Conservation (phyloP, 164 flowering plant species). For the Taxillus chinensis region DNA sequence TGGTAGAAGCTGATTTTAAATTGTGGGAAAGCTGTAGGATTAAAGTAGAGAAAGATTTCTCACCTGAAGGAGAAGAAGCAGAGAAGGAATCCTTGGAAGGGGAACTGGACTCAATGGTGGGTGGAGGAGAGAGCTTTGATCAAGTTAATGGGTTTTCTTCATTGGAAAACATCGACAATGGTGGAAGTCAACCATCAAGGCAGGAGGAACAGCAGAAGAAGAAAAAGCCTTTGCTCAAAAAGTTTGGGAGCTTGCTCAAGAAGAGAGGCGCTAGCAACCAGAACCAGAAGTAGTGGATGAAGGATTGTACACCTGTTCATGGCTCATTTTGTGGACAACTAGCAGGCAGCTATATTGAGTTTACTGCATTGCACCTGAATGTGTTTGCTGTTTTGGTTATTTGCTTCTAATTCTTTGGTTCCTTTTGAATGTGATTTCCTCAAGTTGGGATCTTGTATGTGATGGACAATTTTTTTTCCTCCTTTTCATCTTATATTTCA, state of each 20-base stretch:
- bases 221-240: constrained; percentile 75
- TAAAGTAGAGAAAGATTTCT: constrained; percentile 47
- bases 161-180: constrained; percentile 28
- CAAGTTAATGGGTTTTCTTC: constrained; percentile 30
- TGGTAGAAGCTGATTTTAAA: constrained; percentile 47
- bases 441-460: too few species aligned
- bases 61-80: constrained; percentile 33
- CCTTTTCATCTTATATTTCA: too few species aligned
- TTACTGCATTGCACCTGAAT: too few species aligned
- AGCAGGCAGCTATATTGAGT: too few species aligned
- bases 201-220: constrained; percentile 61
- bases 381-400: too few species aligned
- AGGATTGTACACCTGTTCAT: too few species aligned
- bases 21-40: constrained; percentile 93
- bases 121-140: constrained; percentile 40
- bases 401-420: too few species aligned
- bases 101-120: constrained; percentile 53
- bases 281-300: constrained; percentile 20
- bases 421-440: too few species aligned
- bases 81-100: constrained; percentile 64
- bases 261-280: constrained; percentile 50
- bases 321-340: too few species aligned
- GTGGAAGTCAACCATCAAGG: constrained; percentile 50
- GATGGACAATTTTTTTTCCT: too few species aligned
- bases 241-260: constrained; percentile 82